Evolutionary conservation across 2,329 filamentous ascomycete genomes (phyloP).

Genomic region (Aureobasidium pullulans): DNA sequence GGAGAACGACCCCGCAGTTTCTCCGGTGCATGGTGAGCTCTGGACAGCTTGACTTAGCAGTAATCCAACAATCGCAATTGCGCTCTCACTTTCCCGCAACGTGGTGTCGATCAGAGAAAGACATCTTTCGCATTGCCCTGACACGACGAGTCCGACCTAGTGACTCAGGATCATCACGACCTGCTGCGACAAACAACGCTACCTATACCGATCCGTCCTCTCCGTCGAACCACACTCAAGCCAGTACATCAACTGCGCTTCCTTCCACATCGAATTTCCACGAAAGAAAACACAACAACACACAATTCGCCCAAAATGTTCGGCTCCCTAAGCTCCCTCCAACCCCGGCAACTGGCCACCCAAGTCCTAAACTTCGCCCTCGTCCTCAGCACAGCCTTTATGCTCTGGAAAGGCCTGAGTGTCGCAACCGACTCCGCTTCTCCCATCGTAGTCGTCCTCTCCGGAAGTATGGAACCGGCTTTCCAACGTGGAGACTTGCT

Average conservation of each 20-base stretch:
- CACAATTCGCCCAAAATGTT: constrained; percentile 48
- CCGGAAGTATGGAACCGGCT: constrained; percentile 76
- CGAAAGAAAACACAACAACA: neutral
- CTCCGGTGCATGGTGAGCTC: neutral
- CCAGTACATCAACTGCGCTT: neutral
- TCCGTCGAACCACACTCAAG: neutral
- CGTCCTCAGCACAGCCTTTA: constrained; percentile 84
- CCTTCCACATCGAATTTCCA: neutral
- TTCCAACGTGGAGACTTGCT: constrained; percentile 72
- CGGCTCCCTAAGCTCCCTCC: constrained; percentile 55
- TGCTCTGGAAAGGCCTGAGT: constrained; percentile 84
- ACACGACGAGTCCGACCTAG: neutral
- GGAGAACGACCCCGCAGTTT: constrained; percentile 1
- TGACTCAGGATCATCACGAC: neutral
- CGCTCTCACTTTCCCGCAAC: neutral
- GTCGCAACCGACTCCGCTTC: constrained; percentile 58
- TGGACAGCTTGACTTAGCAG: constrained; percentile 8
- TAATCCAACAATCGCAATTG: neutral
- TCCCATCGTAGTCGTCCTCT: constrained; percentile 77
- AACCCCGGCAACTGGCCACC: constrained; percentile 71
- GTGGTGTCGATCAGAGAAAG: neutral
- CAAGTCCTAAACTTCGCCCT: constrained; percentile 88
- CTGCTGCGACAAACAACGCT: neutral
- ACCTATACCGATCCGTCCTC: neutral
- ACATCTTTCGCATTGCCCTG: neutral